These are phyloP conservation scores for Medicago truncatula DNA, from an alignment of 306 rosid genomes.

Conservation along the genomic window MtrunA17r5.0-ANR NC_053042.1:20099001-20099500, in stretches of 20 bases:
- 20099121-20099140: no score
- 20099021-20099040: not conserved
- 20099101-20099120: not conserved
- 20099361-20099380: slow-evolving; percentile 39
- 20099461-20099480: slow-evolving; percentile 60
- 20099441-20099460: slow-evolving; percentile 56
- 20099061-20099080: not conserved
- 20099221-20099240: slow-evolving; percentile 55
- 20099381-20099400: slow-evolving; percentile 67
- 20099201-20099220: slow-evolving; percentile 56
- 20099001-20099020: no score
- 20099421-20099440: slow-evolving; percentile 61
- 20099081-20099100: not conserved
- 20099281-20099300: no score
- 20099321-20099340: no score
- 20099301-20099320: no score
- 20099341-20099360: no score
- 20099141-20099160: no score
- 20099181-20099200: slow-evolving; percentile 53
- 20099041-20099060: not conserved
- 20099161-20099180: no score
- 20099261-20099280: no score
- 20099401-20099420: slow-evolving; percentile 60
- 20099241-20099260: no score
- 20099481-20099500: slow-evolving; percentile 59